Conservation (phyloP, 768 basidiomycete genomes). For the Clitopilus passeckerianus region DNA sequence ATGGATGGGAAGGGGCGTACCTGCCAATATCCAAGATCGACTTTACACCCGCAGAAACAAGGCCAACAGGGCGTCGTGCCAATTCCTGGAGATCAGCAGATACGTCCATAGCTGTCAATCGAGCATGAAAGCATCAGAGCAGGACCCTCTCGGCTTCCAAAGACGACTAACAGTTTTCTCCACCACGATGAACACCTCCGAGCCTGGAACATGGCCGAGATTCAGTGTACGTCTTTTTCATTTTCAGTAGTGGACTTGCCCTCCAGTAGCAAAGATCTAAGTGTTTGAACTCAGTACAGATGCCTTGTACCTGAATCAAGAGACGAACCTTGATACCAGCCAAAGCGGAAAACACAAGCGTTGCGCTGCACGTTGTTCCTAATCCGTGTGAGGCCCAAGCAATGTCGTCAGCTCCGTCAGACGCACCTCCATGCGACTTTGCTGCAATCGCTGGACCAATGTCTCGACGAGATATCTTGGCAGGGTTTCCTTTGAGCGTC, state of each 20-base stretch:
- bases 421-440: constrained; percentile 67
- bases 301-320: background rate
- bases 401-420: background rate
- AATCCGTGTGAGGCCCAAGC: constrained; percentile 15
- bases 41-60: constrained; percentile 93
- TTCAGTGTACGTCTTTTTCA: too few relatives aligned
- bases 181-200: constrained; percentile 75
- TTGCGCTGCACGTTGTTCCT: constrained; percentile 71
- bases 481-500: constrained; percentile 37
- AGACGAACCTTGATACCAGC: constrained; percentile 76
- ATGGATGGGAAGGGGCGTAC: constrained; percentile 24
- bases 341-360: constrained; percentile 68
- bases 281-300: constrained; percentile 4
- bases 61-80: constrained; percentile 81
- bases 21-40: constrained; percentile 91
- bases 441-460: constrained; percentile 69
- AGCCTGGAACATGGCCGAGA: constrained; percentile 33
- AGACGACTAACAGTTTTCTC: constrained; percentile 28
- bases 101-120: constrained; percentile 76
- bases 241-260: constrained; percentile 37
- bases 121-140: constrained; percentile 2
- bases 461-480: constrained; percentile 78
- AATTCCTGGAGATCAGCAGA: constrained; percentile 93
- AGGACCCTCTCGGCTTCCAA: background rate
- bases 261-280: constrained; percentile 89